Base-by-base conservation (phyloP, 306 rosid genomes). In the Lathyrus oleraceus region DNA sequence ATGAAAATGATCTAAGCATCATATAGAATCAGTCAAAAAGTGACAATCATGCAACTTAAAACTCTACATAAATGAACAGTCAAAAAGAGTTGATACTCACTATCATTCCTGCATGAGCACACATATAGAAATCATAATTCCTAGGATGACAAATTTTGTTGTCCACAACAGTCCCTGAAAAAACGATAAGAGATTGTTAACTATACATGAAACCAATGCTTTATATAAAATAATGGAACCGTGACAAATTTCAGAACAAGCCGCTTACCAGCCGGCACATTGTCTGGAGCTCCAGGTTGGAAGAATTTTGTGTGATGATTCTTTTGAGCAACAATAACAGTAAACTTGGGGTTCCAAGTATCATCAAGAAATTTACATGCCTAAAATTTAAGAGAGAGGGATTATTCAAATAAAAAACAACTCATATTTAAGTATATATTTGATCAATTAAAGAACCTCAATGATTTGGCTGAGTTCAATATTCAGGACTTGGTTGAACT, bases 21-120 rank as follows among this genome's bases (percentile, higher is more conserved):
- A 13, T 10, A 56, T 17, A 39, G 16, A 14, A 13, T 5, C 35
- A 30, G 35, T 30, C 7, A 30, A 30, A 5, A 30, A 32, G 38
- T 32, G 38, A 32, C 1, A 32, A 5, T 32, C 38, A 6, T 1
- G 21, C 11, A 65, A 2, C 35, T 35, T 32, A 5, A 21, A 63
- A 21, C 23, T 19, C 35, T 20, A 44, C 32, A 16, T 12, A 45
- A 60, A 68, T 15, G 1, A 59, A 49, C 1, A 6, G 6, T 4
- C 5, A 45, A 4, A 65, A 4, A 17, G 10, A 5, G 5, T 3
- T 28, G 32, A 53, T 57, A 81, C 97, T 83, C 67, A 95, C 99
- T 3, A 95, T 95, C 99, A 91, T 91, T 74, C 99, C 99, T 8
- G 95, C 96, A 74, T 95, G 99, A 0, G 99, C 97, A 74, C 99